Evolutionary conservation across 2,329 filamentous ascomycete genomes (phyloP), one percentile per base, ranked within the genome.

Genomic region (Rhynchosporium graminicola): DNA sequence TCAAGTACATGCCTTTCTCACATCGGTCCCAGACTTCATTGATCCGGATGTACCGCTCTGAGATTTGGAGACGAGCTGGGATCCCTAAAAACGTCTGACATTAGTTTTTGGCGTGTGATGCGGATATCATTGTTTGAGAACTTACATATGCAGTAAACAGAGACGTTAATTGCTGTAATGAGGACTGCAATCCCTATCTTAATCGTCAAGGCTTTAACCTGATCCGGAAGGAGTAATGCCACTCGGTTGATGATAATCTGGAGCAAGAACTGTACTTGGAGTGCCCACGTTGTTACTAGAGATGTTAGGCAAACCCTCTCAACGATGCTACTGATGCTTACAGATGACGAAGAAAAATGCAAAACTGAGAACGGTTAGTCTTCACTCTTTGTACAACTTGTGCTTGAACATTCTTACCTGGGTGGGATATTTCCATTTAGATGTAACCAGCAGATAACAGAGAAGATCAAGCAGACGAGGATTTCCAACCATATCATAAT

Each of bases 241-340:
- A 83, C 79, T 59, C 82, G 77, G 66, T 83, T 84, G 70, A 83
- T 79, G 65, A 84, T 82, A 52, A 84, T 83, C 66, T 83, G 81
- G 73, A 83, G 77, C 1, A 83, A 67, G 1, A 82, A 72, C 63
- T 83, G 82, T 13, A 83, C 80, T 80, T 63, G 79, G 63, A 61
- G 76, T 67, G 59, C 74, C 69, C 67, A 71, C 7, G 57, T 59
- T n/a, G 65, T 68, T n/a, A 69, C 69, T 71, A 38, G 6, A 36
- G 45, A 9, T 33, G 13, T 51, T 50, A n/a, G 57, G 54, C 15
- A 7, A 45, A 31, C 8, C 12, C 28, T 29, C 4, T 15, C 15
- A 10, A 46, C 46, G 40, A 31, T 47, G 15, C 60, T 12, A 4
- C 48, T 8, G 33, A 51, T 31, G 4, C 65, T 63, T 63, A 70